These are phyloP conservation scores for Paramarasmius palmivorus DNA, from an alignment of 1,284 basidiomycete species.

Conservation along the genomic window DNA sequence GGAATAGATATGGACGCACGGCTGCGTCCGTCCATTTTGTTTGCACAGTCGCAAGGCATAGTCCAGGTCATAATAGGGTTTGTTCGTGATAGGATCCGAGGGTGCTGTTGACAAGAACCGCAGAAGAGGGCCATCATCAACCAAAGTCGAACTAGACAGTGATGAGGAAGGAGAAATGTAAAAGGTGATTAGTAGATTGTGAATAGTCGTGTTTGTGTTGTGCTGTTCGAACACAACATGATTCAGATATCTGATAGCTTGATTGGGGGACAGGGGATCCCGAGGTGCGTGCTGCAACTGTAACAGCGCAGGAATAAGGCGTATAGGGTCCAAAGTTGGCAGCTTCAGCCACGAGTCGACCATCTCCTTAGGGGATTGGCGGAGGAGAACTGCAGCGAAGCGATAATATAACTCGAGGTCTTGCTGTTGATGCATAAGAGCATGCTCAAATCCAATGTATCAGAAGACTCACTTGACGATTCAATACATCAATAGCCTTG, in stretches of 20 bases:
- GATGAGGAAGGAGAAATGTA: conserved; percentile 57
- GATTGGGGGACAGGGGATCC: conserved; percentile 74
- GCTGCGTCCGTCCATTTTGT: conserved; percentile 76
- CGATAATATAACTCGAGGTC: conserved; percentile 92
- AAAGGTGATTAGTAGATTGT: conserved; percentile 93
- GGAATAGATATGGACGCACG: conserved; percentile 96
- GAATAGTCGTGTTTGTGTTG: conserved; percentile 84
- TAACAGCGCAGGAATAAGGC: conserved; percentile 88
- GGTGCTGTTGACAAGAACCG: conserved; percentile 87
- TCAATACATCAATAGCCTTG: conserved; percentile 88
- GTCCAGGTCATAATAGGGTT: conserved; percentile 95
- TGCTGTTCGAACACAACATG: conserved; percentile 80
- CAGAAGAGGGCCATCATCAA: conserved; percentile 81
- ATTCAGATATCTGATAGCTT: conserved; percentile 87
- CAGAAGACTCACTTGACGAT: conserved; percentile 68
- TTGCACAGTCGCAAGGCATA: conserved; percentile 94
- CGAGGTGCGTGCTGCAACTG: conserved; percentile 73
- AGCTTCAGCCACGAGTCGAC: conserved; percentile 93
- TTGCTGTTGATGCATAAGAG: conserved; percentile 43
- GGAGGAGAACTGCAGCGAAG: conserved; percentile 87
- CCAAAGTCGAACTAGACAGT: conserved; percentile 27
- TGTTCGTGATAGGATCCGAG: conserved; percentile 78
- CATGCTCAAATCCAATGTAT: neutral
- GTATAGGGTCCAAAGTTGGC: conserved; percentile 75
- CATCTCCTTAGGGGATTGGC: conserved; percentile 83